phyloP scores from a whole-genome alignment of 2,329 filamentous ascomycete genomes.

The Colletotrichum euphorbiae region DNA sequence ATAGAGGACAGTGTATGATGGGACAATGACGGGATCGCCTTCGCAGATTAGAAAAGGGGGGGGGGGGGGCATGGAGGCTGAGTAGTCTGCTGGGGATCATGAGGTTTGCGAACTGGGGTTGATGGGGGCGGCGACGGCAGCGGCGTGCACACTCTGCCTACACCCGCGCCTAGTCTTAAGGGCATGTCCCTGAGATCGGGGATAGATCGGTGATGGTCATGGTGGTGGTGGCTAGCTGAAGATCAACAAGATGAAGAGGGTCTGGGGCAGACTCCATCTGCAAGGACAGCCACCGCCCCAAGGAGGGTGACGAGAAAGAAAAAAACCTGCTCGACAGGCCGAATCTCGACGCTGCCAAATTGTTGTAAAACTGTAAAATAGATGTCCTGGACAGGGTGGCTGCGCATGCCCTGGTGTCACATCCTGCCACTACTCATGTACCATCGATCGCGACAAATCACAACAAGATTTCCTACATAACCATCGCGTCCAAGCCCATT shows the following conservation, averaged over 20 bases:
- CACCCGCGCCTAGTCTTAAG: neutral
- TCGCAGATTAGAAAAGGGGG: neutral
- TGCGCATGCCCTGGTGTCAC: too few species aligned
- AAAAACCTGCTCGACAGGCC: too few species aligned
- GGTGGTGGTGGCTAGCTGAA: neutral
- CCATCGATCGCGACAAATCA: neutral
- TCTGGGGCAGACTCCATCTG: neutral
- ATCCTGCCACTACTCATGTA: neutral
- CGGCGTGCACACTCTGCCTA: too few species aligned
- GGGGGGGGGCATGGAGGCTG: neutral
- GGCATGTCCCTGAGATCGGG: constrained; percentile 6
- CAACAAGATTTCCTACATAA: neutral
- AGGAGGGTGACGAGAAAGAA: too few species aligned
- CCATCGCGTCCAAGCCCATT: too few species aligned
- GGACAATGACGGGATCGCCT: constrained; percentile 6
- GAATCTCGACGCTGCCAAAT: too few species aligned
- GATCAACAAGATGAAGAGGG: neutral
- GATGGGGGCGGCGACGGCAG: too few species aligned
- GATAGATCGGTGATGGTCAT: constrained; percentile 8
- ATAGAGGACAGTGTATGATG: neutral
- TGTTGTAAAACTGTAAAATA: too few species aligned
- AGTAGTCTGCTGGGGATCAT: neutral
- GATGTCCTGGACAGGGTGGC: too few species aligned
- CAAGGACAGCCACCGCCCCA: neutral
- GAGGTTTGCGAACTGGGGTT: too few species aligned